A percentile compares a stretch with the other conserved stretches of the same genome.
Evolutionary conservation across 148 eudicot genomes (phyloP).

Genomic region (Pharnaceum exiguum): DNA sequence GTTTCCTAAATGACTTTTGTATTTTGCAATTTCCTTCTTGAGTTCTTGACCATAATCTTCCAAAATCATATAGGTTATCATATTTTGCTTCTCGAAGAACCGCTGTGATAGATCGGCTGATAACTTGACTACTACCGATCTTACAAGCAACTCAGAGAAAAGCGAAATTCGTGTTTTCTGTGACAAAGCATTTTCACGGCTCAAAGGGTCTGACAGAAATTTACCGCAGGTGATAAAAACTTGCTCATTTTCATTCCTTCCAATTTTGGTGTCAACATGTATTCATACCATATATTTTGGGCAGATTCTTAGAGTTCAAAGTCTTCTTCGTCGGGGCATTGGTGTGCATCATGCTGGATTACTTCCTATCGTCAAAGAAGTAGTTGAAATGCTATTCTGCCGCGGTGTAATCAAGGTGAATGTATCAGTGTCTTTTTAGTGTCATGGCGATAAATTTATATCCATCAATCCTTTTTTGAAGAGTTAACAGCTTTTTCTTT

Average conservation of each 20-base stretch:
- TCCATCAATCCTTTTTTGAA: background rate
- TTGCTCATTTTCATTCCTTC: background rate
- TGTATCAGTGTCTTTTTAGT: constrained; percentile 11
- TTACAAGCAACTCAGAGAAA: constrained; percentile 83
- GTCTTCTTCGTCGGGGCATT: constrained; percentile 85
- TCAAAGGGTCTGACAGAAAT: constrained; percentile 93
- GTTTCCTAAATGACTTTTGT: background rate
- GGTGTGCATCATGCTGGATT: constrained; percentile 99
- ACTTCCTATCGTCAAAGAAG: constrained; percentile 98
- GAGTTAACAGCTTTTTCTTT: background rate
- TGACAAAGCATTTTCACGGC: constrained; percentile 94
- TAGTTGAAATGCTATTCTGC: constrained; percentile 97
- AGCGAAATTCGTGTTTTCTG: constrained; percentile 94
- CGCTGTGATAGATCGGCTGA: constrained; percentile 98
- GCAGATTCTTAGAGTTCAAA: constrained; percentile 83
- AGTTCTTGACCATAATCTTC: too few relatives aligned
- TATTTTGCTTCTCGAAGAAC: constrained; percentile 95
- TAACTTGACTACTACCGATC: constrained; percentile 68
- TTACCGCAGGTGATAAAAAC: constrained; percentile 70
- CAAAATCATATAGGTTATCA: constrained; percentile 91
- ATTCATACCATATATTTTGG: constrained; percentile 9
- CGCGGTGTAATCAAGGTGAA: constrained; percentile 99
- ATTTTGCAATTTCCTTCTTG: constrained; percentile 7
- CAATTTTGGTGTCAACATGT: constrained; percentile 1
- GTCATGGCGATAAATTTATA: background rate